Percentiles rank a stretch among this genome's conserved stretches.
Conservation (phyloP, 371 early-diverging fungal species). For the Mortierella sp. region DNA sequence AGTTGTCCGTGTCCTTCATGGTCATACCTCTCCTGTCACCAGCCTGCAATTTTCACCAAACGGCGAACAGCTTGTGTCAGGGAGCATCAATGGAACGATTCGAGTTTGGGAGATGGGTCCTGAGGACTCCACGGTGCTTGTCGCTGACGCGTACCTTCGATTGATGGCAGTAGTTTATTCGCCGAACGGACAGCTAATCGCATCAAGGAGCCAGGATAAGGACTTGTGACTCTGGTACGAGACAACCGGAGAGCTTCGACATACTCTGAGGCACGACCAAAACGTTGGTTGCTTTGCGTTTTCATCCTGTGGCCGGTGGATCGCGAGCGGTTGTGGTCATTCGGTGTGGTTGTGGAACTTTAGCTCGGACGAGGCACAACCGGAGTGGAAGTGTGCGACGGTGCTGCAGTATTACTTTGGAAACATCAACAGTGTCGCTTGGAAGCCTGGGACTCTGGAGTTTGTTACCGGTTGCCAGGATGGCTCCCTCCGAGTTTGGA, state of each 20-base stretch:
- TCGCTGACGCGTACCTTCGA: too few relatives aligned
- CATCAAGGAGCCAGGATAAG: not conserved
- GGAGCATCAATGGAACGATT: not conserved
- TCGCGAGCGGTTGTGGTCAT: not conserved
- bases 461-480: not conserved
- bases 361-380: not conserved
- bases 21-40: not conserved
- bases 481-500: not conserved
- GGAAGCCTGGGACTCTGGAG: not conserved
- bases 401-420: not conserved
- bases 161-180: too few relatives aligned
- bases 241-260: not conserved
- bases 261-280: not conserved
- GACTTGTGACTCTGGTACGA: conserved; percentile 8
- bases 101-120: not conserved
- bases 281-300: not conserved
- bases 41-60: not conserved
- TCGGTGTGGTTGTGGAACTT: conserved; percentile 17
- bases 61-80: not conserved
- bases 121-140: not conserved
- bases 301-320: conserved; percentile 9
- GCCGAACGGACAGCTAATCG: too few relatives aligned
- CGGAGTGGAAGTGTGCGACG: not conserved
- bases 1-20: not conserved
- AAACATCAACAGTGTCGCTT: not conserved